Base-by-base conservation (phyloP, 257 asterid genomes). In the Salvia rosmarinus region DNA sequence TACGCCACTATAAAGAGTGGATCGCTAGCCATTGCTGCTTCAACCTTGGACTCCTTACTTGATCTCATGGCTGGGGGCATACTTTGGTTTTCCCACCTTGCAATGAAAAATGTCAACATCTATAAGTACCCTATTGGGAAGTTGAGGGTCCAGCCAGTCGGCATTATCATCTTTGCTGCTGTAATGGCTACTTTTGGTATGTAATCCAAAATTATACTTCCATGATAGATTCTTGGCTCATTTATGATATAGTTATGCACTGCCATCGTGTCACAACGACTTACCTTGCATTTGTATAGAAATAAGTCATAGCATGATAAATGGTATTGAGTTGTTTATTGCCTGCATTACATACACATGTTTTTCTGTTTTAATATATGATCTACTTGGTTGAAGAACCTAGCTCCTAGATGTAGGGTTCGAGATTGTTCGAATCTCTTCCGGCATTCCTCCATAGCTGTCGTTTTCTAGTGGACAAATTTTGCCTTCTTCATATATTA, bases 61-160 rank as follows among this genome's bases (percentile, higher is more conserved):
- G 98, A 93, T 89, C 91, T 93, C 43, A 81, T 93, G 94, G 98
- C 98, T 44, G 98, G 97, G 70, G 97, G 89, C 69, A 90, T 93
- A 77, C 88, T 93, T 25, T 93, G 98, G 98, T 82, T 93, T 55
- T 82, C 91, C 55, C 97, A 93, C 81, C 77, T 87, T 10, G 82
- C 97, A 1, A 90, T 93, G 98, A 89, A 93, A 77, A 84, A 76
- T 25, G 82, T 93, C 32, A 89, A 93, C 81, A 85, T 93, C 58
- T 93, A 93, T 64, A 90, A 87, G 70, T 93, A 90, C 76, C 98
- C 98, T 0, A 93, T 93, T 28, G 98, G 98, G 52, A 93, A 93
- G 78, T 69, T 93, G 87, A 87, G 98, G 80, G 90, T 93, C 77
- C 98, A 90, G 82, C 98, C 98, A 3, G 97, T 93, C 17, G 98